These are phyloP conservation scores for Jacaranda mimosifolia DNA, from an alignment of 257 asterid species.

Conservation along the genomic window DNA sequence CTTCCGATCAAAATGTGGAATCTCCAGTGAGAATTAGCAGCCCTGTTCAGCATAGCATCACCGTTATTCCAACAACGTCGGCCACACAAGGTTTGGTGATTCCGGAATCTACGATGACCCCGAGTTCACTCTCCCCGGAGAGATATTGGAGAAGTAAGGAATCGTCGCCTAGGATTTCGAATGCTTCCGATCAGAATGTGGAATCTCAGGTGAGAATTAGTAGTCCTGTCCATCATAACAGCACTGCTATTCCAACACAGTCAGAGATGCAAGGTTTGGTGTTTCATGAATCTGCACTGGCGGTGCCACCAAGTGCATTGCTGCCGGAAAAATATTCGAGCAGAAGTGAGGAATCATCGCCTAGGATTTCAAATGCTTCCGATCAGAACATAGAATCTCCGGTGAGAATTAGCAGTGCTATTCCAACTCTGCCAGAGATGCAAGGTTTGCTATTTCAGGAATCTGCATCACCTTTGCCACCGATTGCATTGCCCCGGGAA, in stretches of 20 bases:
- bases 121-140: slow-evolving; percentile 11
- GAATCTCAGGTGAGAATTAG: slow-evolving; percentile 21
- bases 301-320: not conserved
- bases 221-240: too few species aligned
- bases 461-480: not conserved
- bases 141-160: slow-evolving; percentile 17
- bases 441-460: not conserved
- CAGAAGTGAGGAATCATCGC: slow-evolving; percentile 1
- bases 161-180: slow-evolving; percentile 32
- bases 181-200: slow-evolving; percentile 23
- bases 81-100: not conserved
- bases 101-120: slow-evolving; percentile 9
- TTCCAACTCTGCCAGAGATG: not conserved
- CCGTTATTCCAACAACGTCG: not conserved
- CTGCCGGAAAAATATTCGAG: not conserved
- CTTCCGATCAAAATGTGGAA: slow-evolving; percentile 27
- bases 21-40: slow-evolving; percentile 20
- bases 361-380: not conserved
- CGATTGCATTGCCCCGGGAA: not conserved
- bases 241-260: not conserved
- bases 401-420: not conserved
- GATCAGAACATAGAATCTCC: slow-evolving; percentile 14
- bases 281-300: slow-evolving; percentile 19
- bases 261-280: slow-evolving; percentile 13
- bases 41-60: too few species aligned